Base-by-base conservation (phyloP, 2,329 filamentous ascomycete species). In the Shiraia sp. region DNA sequence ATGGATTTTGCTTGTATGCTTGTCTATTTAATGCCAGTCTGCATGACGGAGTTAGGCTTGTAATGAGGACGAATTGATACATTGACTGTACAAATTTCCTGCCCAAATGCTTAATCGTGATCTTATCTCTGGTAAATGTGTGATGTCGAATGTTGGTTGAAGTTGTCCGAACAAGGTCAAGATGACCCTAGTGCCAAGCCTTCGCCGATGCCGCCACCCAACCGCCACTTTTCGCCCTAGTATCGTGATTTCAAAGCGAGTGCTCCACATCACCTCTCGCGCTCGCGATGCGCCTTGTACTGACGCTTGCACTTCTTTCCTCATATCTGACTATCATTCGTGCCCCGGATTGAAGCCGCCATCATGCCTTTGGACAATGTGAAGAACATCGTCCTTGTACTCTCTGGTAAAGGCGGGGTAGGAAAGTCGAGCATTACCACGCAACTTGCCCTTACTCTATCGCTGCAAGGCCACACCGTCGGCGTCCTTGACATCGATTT, bases 381-480 rank as follows among this genome's bases (percentile, higher is more conserved):
- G 61, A 86, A 88, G 61, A 84, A 91, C 65, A 86, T 93, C 50
- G 77, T 90, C 52, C 80, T 93, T 57, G 87, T 89, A 49, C 86
- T 99, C 33, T 97, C 93, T 10, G 93, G 93, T 59, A 99, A 99
- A 79, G 93, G 93, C 63, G 93, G 93, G 57, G 93, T 99, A 14
- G 93, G 93, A 44, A 99, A 99, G 77, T 97, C 92, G 30, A 96
- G 90, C 37, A 85, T 96, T n/a, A 97, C 93, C 1, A 95, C 92
- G 1, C 93, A 99, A 69, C 84, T 99, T 12, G 93, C 93, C 7
- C 81, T 99, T 26, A 90, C 91, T 0, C 83, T 99, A 23, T 86
- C 90, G 2, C 80, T 93, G 1, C 82, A 88, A 51, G 92, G 92
- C 43, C 82, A 92, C 67, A 90, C 88, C 0, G 92, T 97, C 30